Base-by-base conservation (phyloP, 495 filamentous ascomycete species). In the Penicillium arizonense region DNA sequence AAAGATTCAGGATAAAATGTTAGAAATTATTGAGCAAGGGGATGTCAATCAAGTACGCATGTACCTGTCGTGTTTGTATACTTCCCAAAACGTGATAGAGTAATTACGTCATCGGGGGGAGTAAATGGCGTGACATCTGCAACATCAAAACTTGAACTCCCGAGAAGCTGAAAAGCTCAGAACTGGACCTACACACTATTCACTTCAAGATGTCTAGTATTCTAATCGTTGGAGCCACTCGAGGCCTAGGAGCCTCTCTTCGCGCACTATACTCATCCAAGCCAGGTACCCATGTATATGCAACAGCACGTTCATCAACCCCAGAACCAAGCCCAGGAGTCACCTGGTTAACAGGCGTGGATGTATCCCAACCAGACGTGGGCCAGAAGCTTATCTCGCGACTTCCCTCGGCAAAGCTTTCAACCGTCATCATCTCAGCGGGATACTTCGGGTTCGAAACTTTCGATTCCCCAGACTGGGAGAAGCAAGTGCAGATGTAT, bases 401-500 rank as follows among this genome's bases (percentile, higher is more conserved):
- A 44, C 65, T 86, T 14, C 62, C 67, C 26, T 67, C 68, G 2
- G 60, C 65, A 21, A 74, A 68, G 41, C 63, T 87, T 16, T 82
- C 83, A 38, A 70, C 78, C 0, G 77, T 81, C 57, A 81, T 89
- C 46, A 82, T 89, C 62, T 81, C 78, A 4, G 86, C 87, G 0
- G 85, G 85, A 12, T 86, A 85, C 62, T 89, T 90, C 58, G 81
- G 74, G 41, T 81, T 76, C 5, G 87, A 90, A 52, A 73, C 77
- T 18, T 79, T 83, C 40, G 79, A 82, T 34, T 69, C 74, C n/a
- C 85, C 84, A 3, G 76, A 86, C 50, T 89, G 78, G 76, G 80
- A 84, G 13, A 82, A 84, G 23, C 69, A 89, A 59, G 65, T 87
- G 18, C 75, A 72, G 28, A 90, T 89, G 85, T 90, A 90, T 63